Evolutionary conservation across 208 protist species (phyloP), one percentile per base, ranked within the genome.

Genomic region (Wallacemonas collosoma): DNA sequence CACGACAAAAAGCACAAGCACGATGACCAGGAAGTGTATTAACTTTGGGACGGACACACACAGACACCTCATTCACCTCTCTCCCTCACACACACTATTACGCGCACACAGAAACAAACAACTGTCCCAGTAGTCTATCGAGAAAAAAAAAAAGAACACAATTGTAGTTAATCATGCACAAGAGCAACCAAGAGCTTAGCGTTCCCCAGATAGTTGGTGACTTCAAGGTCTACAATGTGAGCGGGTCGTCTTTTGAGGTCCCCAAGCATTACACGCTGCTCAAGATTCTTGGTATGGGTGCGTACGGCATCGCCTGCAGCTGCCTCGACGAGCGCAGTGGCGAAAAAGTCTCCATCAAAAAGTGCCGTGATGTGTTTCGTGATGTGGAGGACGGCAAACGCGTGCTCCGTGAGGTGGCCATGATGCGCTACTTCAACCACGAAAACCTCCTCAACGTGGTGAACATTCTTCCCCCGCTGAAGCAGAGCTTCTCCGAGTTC

Each of bases 261-360:
- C 90, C 90, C 3, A 64, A 68, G 58, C 75, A 84, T 72, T 95
- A 95, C 75, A 95, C 90, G 14, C 68, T 95, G 15, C 77, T 95
- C 15, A 95, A 95, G 75, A 89, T 93, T 62, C 82, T 99, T 15
- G 96, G 97, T 51, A 97, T 99, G 82, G 98, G 98, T 11, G 95
- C 96, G 43, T 99, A 98, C 82, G 98, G 98, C 68, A 91, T 96
- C 53, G 98, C 98, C 14, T 99, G 93, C 89, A 93, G 88, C 77
- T 93, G 88, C 73, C 80, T 93, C 39, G 87, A 97, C 70, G 76
- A 72, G 56, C 81, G 86, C 36, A 95, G 88, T 36, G 81, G 82
- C n/a, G 80, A 94, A 68, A 96, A 93, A 72, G 91, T 96, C 9
- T 91, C 89, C 58, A 93, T 95, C 62, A 96, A 96, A 82, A 93